Evolutionary conservation across 2,329 filamentous ascomycete species (phyloP), one percentile per base, ranked within the genome.

Genomic region (Exophiala phaeomuriformis): DNA sequence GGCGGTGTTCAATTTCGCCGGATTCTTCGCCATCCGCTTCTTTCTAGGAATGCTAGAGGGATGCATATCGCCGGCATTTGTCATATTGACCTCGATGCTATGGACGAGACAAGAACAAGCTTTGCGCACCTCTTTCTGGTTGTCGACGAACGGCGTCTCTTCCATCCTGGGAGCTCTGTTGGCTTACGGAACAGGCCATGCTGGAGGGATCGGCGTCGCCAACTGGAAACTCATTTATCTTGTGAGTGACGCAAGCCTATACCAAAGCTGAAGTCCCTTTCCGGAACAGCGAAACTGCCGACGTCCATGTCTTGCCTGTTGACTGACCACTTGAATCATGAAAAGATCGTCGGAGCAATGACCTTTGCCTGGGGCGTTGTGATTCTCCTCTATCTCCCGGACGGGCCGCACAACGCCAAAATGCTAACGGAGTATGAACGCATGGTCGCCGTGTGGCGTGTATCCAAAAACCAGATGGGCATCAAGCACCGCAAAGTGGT

Each of bases 1-100:
- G n/a, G 69, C 66, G 1, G 68, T 68, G 0, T 67, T 64, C 44
- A 69, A 68, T 47, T 74, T 70, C 58, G 68, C 68, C 1, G 69
- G 71, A 6, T 67, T 77, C 4, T 63, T 78, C 1, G 69, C 73
- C 0, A 65, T 76, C 47, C 70, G 75, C 27, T 71, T 78, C 42
- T 65, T 75, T 2, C 68, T 77, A 64, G 74, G 74, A 28, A 67
- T 76, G 46, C 65, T 66, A 6, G 69, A 70, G 58, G 68, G 66
- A n/a, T 63, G 67, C 33, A 58, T 62, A 29, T 53, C 51, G 5
- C 60, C 60, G 3, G 50, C 55, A 49, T 63, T 68, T 62, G 66
- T 70, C 60, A 63, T 64, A 5, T 62, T 70, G 3, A 69, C 68
- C 2, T 69, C 67, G 1, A 70, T 70, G 67, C 65, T 69, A 48